These are phyloP conservation scores for Acer negundo DNA, from an alignment of 345 rosid species.

Conservation along the genomic window DNA sequence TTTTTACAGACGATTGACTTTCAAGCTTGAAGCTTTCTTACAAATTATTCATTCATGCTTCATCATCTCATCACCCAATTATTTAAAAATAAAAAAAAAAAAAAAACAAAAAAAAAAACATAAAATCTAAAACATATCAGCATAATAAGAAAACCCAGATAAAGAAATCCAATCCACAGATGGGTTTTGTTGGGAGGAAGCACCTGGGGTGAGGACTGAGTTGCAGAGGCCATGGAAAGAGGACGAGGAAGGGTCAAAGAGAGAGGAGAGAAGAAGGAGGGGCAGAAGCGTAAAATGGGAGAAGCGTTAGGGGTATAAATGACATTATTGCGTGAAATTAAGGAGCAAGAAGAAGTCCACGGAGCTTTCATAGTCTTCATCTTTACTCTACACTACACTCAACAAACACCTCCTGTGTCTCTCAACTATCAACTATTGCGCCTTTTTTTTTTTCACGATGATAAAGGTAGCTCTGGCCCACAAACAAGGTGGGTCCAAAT, in stretches of 20 bases:
- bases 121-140: not conserved
- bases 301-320: constrained; percentile 27
- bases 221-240: constrained; percentile 67
- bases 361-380: constrained; percentile 37
- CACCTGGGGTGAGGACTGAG: constrained; percentile 61
- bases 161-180: not conserved
- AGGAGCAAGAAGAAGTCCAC: constrained; percentile 17
- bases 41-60: not conserved
- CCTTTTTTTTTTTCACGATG: too few relatives aligned
- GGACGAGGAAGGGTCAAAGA: constrained; percentile 21
- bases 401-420: not conserved
- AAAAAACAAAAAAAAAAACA: constrained; percentile 22
- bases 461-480: not conserved
- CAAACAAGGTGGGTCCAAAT: not conserved
- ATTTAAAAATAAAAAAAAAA: constrained; percentile 13
- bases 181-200: constrained; percentile 13
- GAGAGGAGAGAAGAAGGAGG: constrained; percentile 24
- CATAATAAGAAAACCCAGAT: constrained; percentile 1
- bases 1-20: not conserved
- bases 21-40: not conserved
- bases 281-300: constrained; percentile 28
- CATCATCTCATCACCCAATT: not conserved
- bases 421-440: not conserved
- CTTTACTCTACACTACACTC: not conserved
- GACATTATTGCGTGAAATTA: constrained; percentile 31